A percentile compares a stretch with the other conserved stretches of the same genome.
phyloP scores from a whole-genome alignment of 768 basidiomycete species.

The Tubosaeta brunneosetosa region DNA sequence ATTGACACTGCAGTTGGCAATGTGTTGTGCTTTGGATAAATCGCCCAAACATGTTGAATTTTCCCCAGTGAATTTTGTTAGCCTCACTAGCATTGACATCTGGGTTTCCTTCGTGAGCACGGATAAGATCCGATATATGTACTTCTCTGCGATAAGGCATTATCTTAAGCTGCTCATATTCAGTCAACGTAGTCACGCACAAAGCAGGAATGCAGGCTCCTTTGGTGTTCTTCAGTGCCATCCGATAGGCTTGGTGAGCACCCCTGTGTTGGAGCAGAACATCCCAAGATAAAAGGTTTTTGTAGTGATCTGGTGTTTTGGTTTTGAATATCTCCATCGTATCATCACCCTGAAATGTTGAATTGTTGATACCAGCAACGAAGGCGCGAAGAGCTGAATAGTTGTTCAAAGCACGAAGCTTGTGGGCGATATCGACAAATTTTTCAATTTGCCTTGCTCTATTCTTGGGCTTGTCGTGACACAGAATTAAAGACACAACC shows the following conservation, averaged over 20 bases:
- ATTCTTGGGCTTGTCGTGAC: constrained; percentile 70
- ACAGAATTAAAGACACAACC: constrained; percentile 88
- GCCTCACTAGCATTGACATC: constrained; percentile 65
- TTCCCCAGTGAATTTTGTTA: constrained; percentile 87
- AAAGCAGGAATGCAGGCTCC: constrained; percentile 84
- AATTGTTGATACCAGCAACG: constrained; percentile 87
- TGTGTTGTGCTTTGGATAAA: constrained; percentile 75
- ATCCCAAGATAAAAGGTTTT: constrained; percentile 78
- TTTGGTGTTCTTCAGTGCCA: constrained; percentile 81
- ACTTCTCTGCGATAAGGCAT: constrained; percentile 63
- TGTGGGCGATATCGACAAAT: constrained; percentile 78
- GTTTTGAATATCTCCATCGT: constrained; percentile 70
- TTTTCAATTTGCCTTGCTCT: constrained; percentile 85
- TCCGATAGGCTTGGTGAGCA: constrained; percentile 85
- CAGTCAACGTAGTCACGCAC: constrained; percentile 38
- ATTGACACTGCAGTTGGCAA: constrained; percentile 71
- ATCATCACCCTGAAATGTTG: constrained; percentile 71
- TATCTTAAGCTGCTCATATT: constrained; percentile 4
- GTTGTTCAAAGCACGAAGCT: constrained; percentile 80
- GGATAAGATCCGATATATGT: constrained; percentile 84
- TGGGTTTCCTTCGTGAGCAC: constrained; percentile 78
- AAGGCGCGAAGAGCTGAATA: constrained; percentile 91
- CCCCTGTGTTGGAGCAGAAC: constrained; percentile 77
- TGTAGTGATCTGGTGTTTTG: constrained; percentile 64
- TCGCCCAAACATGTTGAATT: constrained; percentile 88